phyloP scores from a whole-genome alignment of 108 stramenopile species.

The Cyclotella kingstonii region DNA sequence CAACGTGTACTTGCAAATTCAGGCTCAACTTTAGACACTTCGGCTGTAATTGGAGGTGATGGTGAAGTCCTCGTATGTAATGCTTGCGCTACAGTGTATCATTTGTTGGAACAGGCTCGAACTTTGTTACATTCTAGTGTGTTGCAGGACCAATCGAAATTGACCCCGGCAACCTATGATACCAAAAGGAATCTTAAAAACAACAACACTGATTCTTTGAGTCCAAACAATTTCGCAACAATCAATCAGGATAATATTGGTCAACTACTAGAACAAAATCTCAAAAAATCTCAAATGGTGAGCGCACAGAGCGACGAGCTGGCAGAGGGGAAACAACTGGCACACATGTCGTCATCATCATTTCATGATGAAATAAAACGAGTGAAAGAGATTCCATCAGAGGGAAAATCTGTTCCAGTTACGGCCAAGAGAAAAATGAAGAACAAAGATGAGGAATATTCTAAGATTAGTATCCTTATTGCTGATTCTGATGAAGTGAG shows the following conservation, averaged over 20 bases:
- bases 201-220: background rate
- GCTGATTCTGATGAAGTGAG: slow-evolving; percentile 42
- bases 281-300: slow-evolving; percentile 14
- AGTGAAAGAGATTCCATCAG: slow-evolving; percentile 1
- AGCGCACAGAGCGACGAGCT: slow-evolving; percentile 22
- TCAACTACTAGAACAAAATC: slow-evolving; percentile 1
- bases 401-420: slow-evolving; percentile 12
- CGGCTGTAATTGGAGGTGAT: too few relatives aligned
- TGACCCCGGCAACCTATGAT: slow-evolving; percentile 6
- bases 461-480: slow-evolving; percentile 31
- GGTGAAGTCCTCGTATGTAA: slow-evolving; percentile 43
- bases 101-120: slow-evolving; percentile 40
- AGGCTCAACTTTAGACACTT: too few relatives aligned
- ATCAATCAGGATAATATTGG: slow-evolving; percentile 33
- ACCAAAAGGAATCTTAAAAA: background rate
- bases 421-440: slow-evolving; percentile 31
- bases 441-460: slow-evolving; percentile 36
- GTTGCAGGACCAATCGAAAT: background rate
- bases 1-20: too few relatives aligned
- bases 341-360: slow-evolving; percentile 13
- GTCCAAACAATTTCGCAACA: slow-evolving; percentile 11
- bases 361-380: slow-evolving; percentile 17
- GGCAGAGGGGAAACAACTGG: slow-evolving; percentile 6
- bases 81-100: slow-evolving; percentile 43
- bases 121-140: slow-evolving; percentile 23